phyloP scores from a whole-genome alignment of 169 alveolate species.

The Perkinsus olseni region DNA sequence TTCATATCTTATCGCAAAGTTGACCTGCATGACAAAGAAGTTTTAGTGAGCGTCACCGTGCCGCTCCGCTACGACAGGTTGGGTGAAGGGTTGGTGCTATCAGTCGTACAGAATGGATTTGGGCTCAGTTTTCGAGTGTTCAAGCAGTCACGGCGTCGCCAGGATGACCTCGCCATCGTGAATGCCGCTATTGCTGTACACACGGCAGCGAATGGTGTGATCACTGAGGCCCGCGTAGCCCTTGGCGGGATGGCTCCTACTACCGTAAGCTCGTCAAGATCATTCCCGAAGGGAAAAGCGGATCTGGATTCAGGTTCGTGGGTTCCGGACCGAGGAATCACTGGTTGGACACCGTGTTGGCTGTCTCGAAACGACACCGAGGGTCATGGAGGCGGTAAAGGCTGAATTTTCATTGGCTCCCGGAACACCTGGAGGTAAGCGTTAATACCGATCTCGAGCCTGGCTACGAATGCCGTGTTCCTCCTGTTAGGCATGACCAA shows the following conservation, averaged over 20 bases:
- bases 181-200: not conserved
- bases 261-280: not conserved
- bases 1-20: not conserved
- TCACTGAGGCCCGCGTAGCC: not conserved
- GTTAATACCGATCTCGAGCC: not conserved
- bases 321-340: not conserved
- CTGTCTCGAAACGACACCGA: not conserved
- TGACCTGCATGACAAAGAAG: not conserved
- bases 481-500: not conserved
- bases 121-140: not conserved
- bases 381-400: not conserved
- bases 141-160: slow-evolving; percentile 10
- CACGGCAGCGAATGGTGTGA: not conserved
- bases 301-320: not conserved
- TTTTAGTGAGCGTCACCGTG: not conserved
- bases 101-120: not conserved
- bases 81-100: not conserved
- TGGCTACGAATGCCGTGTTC: not conserved
- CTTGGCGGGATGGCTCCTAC: slow-evolving; percentile 4
- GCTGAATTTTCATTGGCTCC: not conserved
- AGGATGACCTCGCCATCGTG: slow-evolving; percentile 14
- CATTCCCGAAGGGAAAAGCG: not conserved
- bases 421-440: not conserved
- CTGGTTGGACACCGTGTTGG: not conserved
- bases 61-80: not conserved